These are phyloP conservation scores for Helminthosporium solani DNA, from an alignment of 2,329 filamentous ascomycete species.

Conservation along the genomic window DNA sequence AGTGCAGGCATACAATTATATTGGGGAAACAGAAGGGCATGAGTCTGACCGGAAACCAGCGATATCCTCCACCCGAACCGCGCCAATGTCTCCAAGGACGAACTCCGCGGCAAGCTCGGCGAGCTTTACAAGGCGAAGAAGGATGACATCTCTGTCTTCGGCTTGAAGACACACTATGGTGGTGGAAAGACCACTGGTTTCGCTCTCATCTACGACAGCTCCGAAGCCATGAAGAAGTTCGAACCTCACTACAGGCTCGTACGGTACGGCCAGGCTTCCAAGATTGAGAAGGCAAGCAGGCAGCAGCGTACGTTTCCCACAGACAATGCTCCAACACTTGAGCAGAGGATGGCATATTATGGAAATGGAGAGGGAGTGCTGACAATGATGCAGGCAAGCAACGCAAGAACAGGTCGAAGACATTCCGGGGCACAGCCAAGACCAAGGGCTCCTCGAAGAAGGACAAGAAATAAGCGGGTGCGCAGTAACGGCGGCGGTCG, in stretches of 20 bases:
- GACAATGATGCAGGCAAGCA: constrained; percentile 79
- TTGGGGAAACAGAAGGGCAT: constrained; percentile 12
- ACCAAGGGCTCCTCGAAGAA: constrained; percentile 92
- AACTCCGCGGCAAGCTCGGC: constrained; percentile 92
- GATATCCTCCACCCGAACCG: constrained; percentile 99
- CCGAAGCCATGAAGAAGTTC: constrained; percentile 99
- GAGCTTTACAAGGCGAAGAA: constrained; percentile 97
- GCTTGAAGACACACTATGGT: constrained; percentile 98
- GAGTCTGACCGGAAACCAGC: constrained; percentile 56
- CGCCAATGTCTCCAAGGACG: constrained; percentile 98
- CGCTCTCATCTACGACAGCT: constrained; percentile 96
- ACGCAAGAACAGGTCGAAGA: constrained; percentile 99
- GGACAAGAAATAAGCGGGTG: constrained; percentile 65
- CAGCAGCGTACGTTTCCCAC: constrained; percentile 85
- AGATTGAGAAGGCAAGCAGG: constrained; percentile 96
- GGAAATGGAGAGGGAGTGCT: constrained; percentile 23
- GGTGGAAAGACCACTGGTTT: constrained; percentile 99
- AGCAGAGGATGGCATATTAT: constrained; percentile 9
- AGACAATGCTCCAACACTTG: constrained; percentile 7
- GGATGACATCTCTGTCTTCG: constrained; percentile 97
- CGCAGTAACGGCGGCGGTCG: constrained; percentile 26
- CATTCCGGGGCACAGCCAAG: constrained; percentile 96
- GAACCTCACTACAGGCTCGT: constrained; percentile 98
- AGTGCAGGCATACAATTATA: constrained; percentile 29
- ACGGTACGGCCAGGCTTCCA: constrained; percentile 85